phyloP scores from a whole-genome alignment of 192 early-diverging fungal species.

The Physocladia obscura region DNA sequence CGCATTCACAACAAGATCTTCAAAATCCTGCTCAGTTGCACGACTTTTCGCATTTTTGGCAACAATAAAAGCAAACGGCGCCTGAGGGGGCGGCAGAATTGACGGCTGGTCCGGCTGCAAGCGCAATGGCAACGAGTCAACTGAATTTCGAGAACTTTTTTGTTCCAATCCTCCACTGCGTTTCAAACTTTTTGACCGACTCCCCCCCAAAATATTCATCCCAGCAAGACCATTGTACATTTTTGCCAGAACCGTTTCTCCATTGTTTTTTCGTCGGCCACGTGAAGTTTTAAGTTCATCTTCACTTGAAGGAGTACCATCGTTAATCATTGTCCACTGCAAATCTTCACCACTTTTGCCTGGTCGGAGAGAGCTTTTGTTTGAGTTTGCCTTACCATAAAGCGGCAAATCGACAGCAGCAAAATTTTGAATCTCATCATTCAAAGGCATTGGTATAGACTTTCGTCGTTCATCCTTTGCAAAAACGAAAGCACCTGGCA shows the following conservation, averaged over 20 bases:
- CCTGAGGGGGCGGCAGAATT: conserved; percentile 18
- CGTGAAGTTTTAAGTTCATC: background rate
- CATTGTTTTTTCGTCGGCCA: background rate
- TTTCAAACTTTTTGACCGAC: conserved; percentile 19
- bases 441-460: background rate
- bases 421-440: background rate
- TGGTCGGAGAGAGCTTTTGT: background rate
- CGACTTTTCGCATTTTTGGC: conserved; percentile 24
- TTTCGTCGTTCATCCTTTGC: background rate
- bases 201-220: conserved; percentile 21
- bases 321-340: background rate
- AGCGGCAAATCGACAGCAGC: conserved; percentile 13
- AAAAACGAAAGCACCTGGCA: conserved; percentile 25
- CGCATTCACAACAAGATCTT: conserved; percentile 24
- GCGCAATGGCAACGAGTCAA: background rate
- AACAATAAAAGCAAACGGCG: conserved; percentile 16
- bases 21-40: conserved; percentile 18
- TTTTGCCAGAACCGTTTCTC: conserved; percentile 17
- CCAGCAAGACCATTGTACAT: conserved; percentile 24
- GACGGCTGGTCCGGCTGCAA: background rate
- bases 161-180: background rate
- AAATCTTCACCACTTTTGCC: conserved; percentile 7
- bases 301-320: background rate
- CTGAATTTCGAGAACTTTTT: background rate
- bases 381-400: background rate